Evolutionary conservation across 2,329 filamentous ascomycete genomes (phyloP).

Genomic region (Ceratocystiopsis brevicomis): DNA sequence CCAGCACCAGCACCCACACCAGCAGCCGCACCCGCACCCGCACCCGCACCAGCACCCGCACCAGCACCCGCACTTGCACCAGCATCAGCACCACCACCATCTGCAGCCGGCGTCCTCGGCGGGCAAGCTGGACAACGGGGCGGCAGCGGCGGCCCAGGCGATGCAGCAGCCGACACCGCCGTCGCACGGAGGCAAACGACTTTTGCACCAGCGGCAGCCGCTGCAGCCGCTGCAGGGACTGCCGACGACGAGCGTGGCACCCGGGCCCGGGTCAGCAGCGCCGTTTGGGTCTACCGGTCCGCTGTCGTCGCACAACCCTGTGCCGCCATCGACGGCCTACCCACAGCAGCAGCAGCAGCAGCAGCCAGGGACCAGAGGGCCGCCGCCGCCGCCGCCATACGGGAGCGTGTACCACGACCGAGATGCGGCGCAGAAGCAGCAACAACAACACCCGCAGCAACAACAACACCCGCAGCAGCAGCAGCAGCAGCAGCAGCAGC

Average conservation of each 20-base stretch:
- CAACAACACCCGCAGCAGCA: constrained; percentile 15
- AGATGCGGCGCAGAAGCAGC: constrained; percentile 12
- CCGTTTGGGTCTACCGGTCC: too few relatives aligned
- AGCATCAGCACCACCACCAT: constrained; percentile 1
- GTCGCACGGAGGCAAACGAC: constrained; percentile 8
- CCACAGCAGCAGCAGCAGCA: constrained; percentile 7
- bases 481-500: constrained; percentile 1
- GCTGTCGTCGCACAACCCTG: background rate
- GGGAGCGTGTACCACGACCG: background rate
- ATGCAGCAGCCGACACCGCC: constrained; percentile 4
- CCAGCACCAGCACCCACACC: constrained; percentile 3
- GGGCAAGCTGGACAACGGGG: background rate
- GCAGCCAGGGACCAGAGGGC: background rate
- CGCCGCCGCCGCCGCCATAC: constrained; percentile 1
- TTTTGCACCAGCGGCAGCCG: constrained; percentile 7
- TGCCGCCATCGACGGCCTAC: background rate
- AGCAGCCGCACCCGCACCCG: constrained; percentile 13
- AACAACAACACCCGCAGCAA: background rate
- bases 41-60: constrained; percentile 5
- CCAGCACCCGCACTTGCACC: constrained; percentile 8
- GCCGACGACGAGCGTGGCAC: background rate
- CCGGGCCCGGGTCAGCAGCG: too few relatives aligned
- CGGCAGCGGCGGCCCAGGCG: background rate
- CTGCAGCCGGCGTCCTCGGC: constrained; percentile 1
- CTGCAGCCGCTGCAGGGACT: constrained; percentile 3